Base-by-base conservation (phyloP, 805 yeast species). In the Yueomyces sp. region DNA sequence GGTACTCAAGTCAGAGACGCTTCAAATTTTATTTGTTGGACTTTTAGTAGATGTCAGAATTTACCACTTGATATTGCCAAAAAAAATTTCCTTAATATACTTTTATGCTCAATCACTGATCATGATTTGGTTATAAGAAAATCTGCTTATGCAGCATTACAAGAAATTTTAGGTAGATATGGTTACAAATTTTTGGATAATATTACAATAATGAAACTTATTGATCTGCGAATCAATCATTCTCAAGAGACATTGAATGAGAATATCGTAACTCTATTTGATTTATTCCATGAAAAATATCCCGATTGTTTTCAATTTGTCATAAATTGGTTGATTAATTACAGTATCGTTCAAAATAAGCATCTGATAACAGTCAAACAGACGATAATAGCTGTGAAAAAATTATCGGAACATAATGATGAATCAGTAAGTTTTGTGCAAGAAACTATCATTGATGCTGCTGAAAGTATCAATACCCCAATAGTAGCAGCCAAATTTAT, bases 71-170 rank as follows among this genome's bases (percentile, higher is more conserved):
- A 38, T 12, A 45, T 53, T 5, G 62, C 58, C 36, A 52, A 46
- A 32, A 46, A 26, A 67, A 69, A 49, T 9, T 52, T 59, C 33
- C 44, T 52, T 26, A 46, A 49, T 26, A 57, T 85, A 28, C 52
- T 83, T 2, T 56, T 69, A 8, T 69, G 76, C 1, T 63, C 80
- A 6, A 68, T 85, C 41, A 80, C 81, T 54, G 97, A 88, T 56
- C 64, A 69, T 27, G 95, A 87, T 44, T 64, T 85, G 26, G 70
- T 79, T 46, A 74, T 87, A 4, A 68, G 96, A 44, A 67, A 94
- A 45, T 88, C 96, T 19, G 80, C 88, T 1, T 68, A 85, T 4
- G 95, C 96, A 1, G 90, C 92, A 0, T 53, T 88, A 5, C 96
- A 88, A 55, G 97, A 88, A 53, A 68, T 82, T 12, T 57, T 85